Percentiles rank a stretch among this genome's conserved stretches.
Evolutionary conservation across 345 rosid species (phyloP).

Genomic region (Populus simonii): DNA sequence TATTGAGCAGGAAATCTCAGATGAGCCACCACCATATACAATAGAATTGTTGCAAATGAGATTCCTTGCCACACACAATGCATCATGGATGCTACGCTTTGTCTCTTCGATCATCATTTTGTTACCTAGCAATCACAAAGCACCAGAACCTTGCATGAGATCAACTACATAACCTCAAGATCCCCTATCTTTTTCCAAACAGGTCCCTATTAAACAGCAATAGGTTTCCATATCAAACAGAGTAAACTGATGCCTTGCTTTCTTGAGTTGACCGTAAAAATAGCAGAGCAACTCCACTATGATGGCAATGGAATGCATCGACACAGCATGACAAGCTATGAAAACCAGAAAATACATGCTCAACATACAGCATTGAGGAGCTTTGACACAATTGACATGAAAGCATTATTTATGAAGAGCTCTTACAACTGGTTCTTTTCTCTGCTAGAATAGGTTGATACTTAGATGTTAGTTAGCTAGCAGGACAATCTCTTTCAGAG

Average conservation of each 20-base stretch:
- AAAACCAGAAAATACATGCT: background rate
- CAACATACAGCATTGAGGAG: background rate
- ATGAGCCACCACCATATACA: slow-evolving; percentile 95
- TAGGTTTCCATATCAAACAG: background rate
- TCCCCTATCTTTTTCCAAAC: background rate
- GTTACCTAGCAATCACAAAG: slow-evolving; percentile 57
- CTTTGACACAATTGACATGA: background rate
- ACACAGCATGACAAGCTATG: background rate
- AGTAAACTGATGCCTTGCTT: background rate
- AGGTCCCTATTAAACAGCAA: background rate
- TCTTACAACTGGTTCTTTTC: background rate
- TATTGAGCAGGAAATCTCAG: slow-evolving; percentile 90
- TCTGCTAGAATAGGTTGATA: background rate
- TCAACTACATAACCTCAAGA: background rate
- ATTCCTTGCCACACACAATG: slow-evolving; percentile 91
- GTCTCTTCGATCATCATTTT: slow-evolving; percentile 99
- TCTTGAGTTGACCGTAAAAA: background rate
- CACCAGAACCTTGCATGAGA: slow-evolving; percentile 9
- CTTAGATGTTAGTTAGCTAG: background rate
- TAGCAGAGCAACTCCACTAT: background rate
- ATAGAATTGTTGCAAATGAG: slow-evolving; percentile 89
- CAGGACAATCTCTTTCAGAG: background rate
- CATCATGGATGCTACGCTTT: slow-evolving; percentile 93
- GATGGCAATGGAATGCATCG: background rate
- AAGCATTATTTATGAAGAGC: background rate